Evolutionary conservation across 257 asterid species (phyloP).

Genomic region (Lithospermum erythrorhizon): DNA sequence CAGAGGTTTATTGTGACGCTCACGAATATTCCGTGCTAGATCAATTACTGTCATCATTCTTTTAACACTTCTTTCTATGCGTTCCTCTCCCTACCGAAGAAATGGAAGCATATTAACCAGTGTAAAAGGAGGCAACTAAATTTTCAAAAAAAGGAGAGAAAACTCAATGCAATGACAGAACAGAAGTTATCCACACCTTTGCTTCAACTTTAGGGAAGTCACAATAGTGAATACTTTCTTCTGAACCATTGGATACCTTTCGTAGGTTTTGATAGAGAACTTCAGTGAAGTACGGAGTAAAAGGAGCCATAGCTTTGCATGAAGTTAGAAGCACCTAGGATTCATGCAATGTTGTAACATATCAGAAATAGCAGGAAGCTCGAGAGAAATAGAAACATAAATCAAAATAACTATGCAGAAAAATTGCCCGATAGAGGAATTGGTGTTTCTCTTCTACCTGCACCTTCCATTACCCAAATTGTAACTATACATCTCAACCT

Average conservation of each 20-base stretch:
- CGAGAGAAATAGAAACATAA: not conserved
- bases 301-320: constrained; percentile 96
- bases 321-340: constrained; percentile 65
- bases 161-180: not conserved
- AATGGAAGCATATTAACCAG: not conserved
- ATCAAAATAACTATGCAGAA: constrained; percentile 38
- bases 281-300: constrained; percentile 94
- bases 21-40: constrained; percentile 87
- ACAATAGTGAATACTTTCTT: constrained; percentile 90
- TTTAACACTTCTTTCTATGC: constrained; percentile 82
- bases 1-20: constrained; percentile 86
- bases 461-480: not conserved
- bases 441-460: not conserved
- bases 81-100: constrained; percentile 44
- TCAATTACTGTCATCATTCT: constrained; percentile 85
- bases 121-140: constrained; percentile 1
- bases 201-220: constrained; percentile 81
- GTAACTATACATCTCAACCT: not conserved
- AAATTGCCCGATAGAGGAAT: not conserved
- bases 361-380: constrained; percentile 58
- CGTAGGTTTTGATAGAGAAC: constrained; percentile 85
- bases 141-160: too few relatives aligned
- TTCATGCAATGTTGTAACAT: constrained; percentile 95
- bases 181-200: constrained; percentile 18
- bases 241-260: constrained; percentile 50